Conservation (phyloP, 2,329 filamentous ascomycete genomes). For the Dothidotthia symphoricarpi region DNA sequence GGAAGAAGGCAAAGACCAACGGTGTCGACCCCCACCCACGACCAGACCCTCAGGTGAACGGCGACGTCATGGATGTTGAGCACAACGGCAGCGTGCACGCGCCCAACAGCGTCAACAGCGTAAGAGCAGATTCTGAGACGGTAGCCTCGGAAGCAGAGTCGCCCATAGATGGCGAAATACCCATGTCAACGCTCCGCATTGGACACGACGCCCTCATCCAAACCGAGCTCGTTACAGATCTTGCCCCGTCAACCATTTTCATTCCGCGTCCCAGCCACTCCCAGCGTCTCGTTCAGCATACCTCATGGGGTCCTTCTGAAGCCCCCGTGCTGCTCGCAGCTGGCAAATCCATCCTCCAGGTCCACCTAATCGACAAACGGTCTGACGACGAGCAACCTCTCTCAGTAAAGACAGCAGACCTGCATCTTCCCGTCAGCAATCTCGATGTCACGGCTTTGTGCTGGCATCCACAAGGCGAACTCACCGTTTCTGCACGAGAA, state of each 20-base stretch:
- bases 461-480: conserved; percentile 36
- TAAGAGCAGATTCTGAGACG: conserved; percentile 38
- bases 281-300: conserved; percentile 31
- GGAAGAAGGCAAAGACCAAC: conserved; percentile 38
- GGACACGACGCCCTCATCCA: conserved; percentile 40
- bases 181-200: conserved; percentile 42
- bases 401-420: conserved; percentile 20
- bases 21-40: conserved; percentile 31
- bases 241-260: conserved; percentile 33
- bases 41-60: conserved; percentile 41
- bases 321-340: conserved; percentile 35
- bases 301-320: conserved; percentile 37
- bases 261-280: conserved; percentile 23
- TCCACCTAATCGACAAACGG: conserved; percentile 30
- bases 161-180: conserved; percentile 38
- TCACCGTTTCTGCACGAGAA: conserved; percentile 37
- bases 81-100: conserved; percentile 32
- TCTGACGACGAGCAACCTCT: conserved; percentile 5
- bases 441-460: conserved; percentile 39
- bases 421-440: conserved; percentile 30
- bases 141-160: conserved; percentile 41
- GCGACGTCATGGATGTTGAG: conserved; percentile 51
- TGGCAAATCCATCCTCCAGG: conserved; percentile 37
- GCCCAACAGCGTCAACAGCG: conserved; percentile 27
- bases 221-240: conserved; percentile 38